A percentile compares a stretch with the other conserved stretches of the same genome.
These are phyloP conservation scores for Trichoderma erinaceum DNA, from an alignment of 495 filamentous ascomycete species.

Conservation along the genomic window DNA sequence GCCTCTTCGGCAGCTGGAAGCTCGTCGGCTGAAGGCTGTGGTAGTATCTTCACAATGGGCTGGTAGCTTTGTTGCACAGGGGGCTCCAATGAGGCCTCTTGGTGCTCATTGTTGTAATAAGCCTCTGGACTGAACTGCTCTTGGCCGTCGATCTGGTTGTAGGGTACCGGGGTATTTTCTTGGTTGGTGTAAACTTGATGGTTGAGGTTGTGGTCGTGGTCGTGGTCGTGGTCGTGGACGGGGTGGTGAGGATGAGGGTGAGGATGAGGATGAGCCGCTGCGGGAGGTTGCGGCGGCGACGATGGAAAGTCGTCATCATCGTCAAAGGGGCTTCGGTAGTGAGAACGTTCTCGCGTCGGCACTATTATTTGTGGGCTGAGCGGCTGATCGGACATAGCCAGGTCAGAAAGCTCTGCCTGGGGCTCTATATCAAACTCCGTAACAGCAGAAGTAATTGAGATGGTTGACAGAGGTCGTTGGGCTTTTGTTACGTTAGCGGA, in stretches of 20 bases:
- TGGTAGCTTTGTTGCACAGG: background rate
- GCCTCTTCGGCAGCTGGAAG: constrained; percentile 2
- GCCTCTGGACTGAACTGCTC: background rate
- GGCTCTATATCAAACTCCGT: constrained; percentile 67
- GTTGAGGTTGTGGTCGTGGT: no score
- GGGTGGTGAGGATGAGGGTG: no score
- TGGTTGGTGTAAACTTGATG: background rate
- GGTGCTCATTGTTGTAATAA: background rate
- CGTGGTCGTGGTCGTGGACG: no score
- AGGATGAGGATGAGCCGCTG: background rate
- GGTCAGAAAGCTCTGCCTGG: constrained; percentile 49
- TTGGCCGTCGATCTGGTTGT: background rate
- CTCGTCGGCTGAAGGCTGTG: constrained; percentile 5
- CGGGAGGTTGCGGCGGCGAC: constrained; percentile 18
- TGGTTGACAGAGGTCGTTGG: constrained; percentile 41
- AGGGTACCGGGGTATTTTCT: background rate
- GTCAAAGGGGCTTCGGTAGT: constrained; percentile 37
- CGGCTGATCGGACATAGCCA: constrained; percentile 17
- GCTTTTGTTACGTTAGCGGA: constrained; percentile 21
- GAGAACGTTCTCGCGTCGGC: constrained; percentile 25
- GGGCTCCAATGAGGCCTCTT: constrained; percentile 6
- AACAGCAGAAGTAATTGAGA: constrained; percentile 53
- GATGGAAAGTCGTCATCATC: constrained; percentile 23
- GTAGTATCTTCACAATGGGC: constrained; percentile 11
- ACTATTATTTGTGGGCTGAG: constrained; percentile 15